Percentiles rank a stretch among this genome's conserved stretches.
Evolutionary conservation across 2,329 filamentous ascomycete genomes (phyloP).

Genomic region (Diaporthe helianthi): DNA sequence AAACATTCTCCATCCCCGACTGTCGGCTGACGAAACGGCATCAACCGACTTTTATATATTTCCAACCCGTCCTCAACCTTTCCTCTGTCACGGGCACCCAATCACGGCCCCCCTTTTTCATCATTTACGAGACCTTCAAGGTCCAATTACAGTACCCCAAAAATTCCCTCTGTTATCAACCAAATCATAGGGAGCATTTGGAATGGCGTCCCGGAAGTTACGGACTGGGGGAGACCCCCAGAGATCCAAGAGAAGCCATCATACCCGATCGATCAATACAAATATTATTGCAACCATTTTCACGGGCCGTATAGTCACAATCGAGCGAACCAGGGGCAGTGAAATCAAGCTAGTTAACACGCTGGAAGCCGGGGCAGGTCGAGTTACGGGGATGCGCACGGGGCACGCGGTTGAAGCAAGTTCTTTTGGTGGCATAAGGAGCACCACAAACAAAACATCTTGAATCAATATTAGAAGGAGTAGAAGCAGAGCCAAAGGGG

Average conservation of each 20-base stretch:
- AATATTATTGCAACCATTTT: slow-evolving; percentile 23
- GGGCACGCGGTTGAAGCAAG: neutral
- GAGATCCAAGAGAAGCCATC: slow-evolving; percentile 24
- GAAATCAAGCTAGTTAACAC: neutral
- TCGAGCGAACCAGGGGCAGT: neutral
- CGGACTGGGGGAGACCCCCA: slow-evolving; percentile 13
- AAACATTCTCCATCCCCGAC: neutral
- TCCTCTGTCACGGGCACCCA: slow-evolving; percentile 4
- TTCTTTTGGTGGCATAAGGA: neutral
- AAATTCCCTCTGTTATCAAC: slow-evolving; percentile 31
- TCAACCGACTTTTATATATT: slow-evolving; percentile 17
- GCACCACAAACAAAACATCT: neutral
- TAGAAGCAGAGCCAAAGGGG: neutral
- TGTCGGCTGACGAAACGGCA: slow-evolving; percentile 15
- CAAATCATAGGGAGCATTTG: slow-evolving; percentile 33
- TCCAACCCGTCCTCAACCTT: neutral
- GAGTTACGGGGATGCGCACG: neutral
- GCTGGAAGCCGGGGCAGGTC: neutral
- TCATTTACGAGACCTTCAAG: slow-evolving; percentile 4
- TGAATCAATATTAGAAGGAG: neutral
- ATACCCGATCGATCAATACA: slow-evolving; percentile 32
- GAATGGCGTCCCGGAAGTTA: slow-evolving; percentile 34
- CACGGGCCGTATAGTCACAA: neutral
- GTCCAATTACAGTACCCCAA: slow-evolving; percentile 8
- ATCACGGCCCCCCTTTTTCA: slow-evolving; percentile 8